Base-by-base conservation (phyloP, 345 rosid genomes). In the Arabidopsis suecica region DNA sequence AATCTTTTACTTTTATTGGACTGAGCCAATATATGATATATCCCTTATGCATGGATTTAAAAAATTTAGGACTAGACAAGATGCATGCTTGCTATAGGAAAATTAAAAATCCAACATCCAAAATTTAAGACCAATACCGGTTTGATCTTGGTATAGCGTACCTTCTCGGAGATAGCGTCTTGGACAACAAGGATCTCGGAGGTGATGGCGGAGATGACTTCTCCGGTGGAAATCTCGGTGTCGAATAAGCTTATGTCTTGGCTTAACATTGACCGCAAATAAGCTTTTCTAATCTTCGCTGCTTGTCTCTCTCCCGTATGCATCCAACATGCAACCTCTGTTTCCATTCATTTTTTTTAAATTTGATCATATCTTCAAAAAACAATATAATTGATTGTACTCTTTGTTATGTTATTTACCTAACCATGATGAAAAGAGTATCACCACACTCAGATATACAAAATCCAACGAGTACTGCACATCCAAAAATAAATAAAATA, bases 281-380 rank as follows among this genome's bases (percentile, higher is more conserved):
- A 92, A 1, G 97, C 97, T 93, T 86, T 90, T 77, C 99, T 87
- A 87, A 95, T 88, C 69, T 92, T 95, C 7, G 96, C 93, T 0
- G 96, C 99, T 48, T 92, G 99, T 80, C 98, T 71, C 62, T 95
- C 98, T 22, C 96, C 99, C 0, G 93, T 90, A 57, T 95, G 86
- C 99, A 95, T 95, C 99, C 99, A 95, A 68, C 97, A 95, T 33
- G 88, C 92, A 69, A 95, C 98, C 97, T 95, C 99, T 95, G 53
- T 70, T 69, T 44, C 34, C 33, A 62, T 64, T 55, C 32, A 63
- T 16, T 45, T 9, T 20, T 60, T 23, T 10, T 0, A 16, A 16
- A 8, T 44, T 53, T 25, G 3, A 14, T 9, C 51, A 30, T 47
- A 37, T 36, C 8, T 64, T 41, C 7, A 50, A 41, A 42, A 22